These are phyloP conservation scores for Pinus tabuliformis DNA, from an alignment of 75 land plant species.

Conservation along the genomic window DNA sequence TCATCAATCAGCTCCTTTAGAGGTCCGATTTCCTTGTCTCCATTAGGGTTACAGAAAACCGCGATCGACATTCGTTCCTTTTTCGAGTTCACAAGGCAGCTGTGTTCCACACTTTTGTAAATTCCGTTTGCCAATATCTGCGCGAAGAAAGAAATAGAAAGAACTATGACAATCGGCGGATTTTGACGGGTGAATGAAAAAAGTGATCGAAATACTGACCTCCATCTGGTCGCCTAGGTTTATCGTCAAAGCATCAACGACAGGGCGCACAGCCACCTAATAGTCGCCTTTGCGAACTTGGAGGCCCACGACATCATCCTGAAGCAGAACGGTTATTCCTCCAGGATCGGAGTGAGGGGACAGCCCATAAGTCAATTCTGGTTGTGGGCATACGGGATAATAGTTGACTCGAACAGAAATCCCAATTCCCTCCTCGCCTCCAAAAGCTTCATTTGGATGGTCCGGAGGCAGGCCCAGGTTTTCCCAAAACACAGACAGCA, in stretches of 20 bases:
- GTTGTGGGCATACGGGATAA: too few species aligned
- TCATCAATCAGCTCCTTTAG: slow-evolving; percentile 13
- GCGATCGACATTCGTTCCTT: slow-evolving; percentile 22
- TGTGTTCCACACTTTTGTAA: slow-evolving; percentile 33
- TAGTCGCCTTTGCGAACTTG: slow-evolving; percentile 24
- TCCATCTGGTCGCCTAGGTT: slow-evolving; percentile 37
- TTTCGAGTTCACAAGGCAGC: slow-evolving; percentile 23
- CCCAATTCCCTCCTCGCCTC: too few species aligned
- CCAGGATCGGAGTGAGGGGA: slow-evolving; percentile 10
- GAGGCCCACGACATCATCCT: slow-evolving; percentile 30
- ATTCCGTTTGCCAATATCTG: slow-evolving; percentile 28
- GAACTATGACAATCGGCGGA: too few species aligned
- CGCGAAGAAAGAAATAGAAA: neutral
- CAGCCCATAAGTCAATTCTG: too few species aligned
- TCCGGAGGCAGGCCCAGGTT: too few species aligned
- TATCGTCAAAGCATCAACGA: neutral
- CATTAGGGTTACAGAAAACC: slow-evolving; percentile 17
- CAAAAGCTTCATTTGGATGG: too few species aligned
- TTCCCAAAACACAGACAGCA: too few species aligned
- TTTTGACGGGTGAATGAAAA: too few species aligned
- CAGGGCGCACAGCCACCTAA: slow-evolving; percentile 26
- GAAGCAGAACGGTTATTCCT: slow-evolving; percentile 29
- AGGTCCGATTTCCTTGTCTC: slow-evolving; percentile 10
- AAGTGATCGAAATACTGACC: neutral
- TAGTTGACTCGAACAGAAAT: too few species aligned